Base-by-base conservation (phyloP, 192 early-diverging fungal species). In the Backusella liffmaniae region DNA sequence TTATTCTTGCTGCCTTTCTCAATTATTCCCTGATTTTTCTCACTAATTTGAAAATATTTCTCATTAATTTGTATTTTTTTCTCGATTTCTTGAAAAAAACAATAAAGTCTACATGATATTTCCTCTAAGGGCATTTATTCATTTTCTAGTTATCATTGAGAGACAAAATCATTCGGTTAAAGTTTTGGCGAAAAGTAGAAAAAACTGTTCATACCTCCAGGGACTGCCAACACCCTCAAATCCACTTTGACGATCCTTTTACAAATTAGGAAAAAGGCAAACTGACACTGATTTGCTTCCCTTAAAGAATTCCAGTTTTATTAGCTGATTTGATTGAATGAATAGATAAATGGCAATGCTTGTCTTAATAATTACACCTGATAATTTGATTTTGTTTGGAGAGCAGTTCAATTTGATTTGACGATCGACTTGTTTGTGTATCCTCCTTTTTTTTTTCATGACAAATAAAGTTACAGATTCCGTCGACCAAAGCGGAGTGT, bases 401-500 rank as follows among this genome's bases (percentile, higher is more conserved):
- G 46, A 44, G 18, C 46, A 49, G 16, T 49, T 49, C 46, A 59
- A 59, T 59, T 59, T 59, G 53, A 59, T 59, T 59, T 59, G 53
- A 59, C 8, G n/a, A 59, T 23, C 9, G 9, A 59, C 8, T 59
- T 59, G 23, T 49, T 26, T 59, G 56, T 62, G 56, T 62, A 62
- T 23, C 23, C 15, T 49, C 46, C 16, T 1, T 49, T 26, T 62
- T 29, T 39, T 39, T 39, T 10, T 39, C 12, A 26, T 62, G 23
- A 29, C 56, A 62, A 62, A 62, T 62, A 62, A 62, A 62, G 56
- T 62, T 62, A 23, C 21, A 62, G 56, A 62, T 23, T 53, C 56
- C 56, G 56, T 62, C 56, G 23, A 29, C 21, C 56, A 9, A 59
- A 62, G 56, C 56, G 56, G 56, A 62, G 56, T 62, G 26, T 62